Evolutionary conservation across 2,329 filamentous ascomycete species (phyloP), one percentile per base, ranked within the genome.

Genomic region (Podosphaera xanthii): DNA sequence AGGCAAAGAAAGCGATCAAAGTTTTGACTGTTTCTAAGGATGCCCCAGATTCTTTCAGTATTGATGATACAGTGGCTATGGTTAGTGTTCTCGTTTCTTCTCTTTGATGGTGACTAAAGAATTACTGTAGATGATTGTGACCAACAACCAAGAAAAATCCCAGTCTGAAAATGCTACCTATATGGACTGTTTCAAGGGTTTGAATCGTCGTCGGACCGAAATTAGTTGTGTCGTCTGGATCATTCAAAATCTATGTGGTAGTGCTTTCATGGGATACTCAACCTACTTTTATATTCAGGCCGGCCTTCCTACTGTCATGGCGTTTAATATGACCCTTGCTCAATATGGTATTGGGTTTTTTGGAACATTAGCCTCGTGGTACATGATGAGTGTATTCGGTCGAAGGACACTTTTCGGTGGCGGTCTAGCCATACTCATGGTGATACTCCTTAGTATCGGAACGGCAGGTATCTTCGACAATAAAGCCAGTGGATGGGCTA

Each of bases 31-130:
- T 61, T 3, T 42, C 55, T 8, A 61, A 63, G 42, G 59, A 62
- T 36, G 58, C 58, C 7, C 56, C 60, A 9, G 58, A 57, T 35
- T 59, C 63, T 66, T 61, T 65, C 58, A 59, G 60, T 40, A 79
- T 85, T 9, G 85, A 94, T 62, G 87, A 92, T 71, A 92, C 87
- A 0, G 76, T 94, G 57, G 83, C 86, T 65, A 94, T 94, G 87
- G 57, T 58, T 14, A n/a, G 57, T 58, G 10, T 7, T 52, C 30
- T 38, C 38, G 8, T n/a, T 33, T 1, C 6, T 38, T 49, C 66
- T 1, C 55, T 57, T 59, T 64, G 58, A 61, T 52, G 65, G 1
- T 64, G 61, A 69, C 64, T 59, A 69, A 42, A 75, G 75, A 31
- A 14, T 33, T 48, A 36, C 31, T 50, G 3, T 50, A 58, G 58